Base-by-base conservation (phyloP, 1,284 basidiomycete genomes). In the Boletus coffeatus region DNA sequence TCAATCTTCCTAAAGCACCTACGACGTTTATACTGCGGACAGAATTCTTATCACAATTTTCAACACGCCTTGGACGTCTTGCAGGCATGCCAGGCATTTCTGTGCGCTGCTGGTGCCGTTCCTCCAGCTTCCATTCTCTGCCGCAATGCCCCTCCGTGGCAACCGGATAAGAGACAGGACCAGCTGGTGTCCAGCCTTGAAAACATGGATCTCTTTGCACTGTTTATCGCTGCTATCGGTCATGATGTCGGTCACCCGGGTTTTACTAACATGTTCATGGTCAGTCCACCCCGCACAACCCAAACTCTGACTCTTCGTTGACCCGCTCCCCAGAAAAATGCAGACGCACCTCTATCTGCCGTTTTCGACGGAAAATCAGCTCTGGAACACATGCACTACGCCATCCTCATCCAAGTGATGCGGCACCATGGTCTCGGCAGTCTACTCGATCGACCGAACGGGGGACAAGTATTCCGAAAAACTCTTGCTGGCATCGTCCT, bases 181-280 rank as follows among this genome's bases (percentile, higher is more conserved):
- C 75, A 76, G 21, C 75, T 88, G 61, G 73, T 86, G n/a, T 78
- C 82, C 63, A 78, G 81, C 76, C 72, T 88, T 72, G 77, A 78
- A 67, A 74, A 86, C 14, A 81, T 86, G 65, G 94, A 96, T 71
- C 77, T 97, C 7, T 89, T 97, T 67, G 86, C 90, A 2, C 77
- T 97, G 13, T 89, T 90, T 70, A 81, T 97, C 58, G 94, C 93
- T 4, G 93, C 94, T 43, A 93, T 97, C 68, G 95, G 95, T 0
- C 96, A 98, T 72, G 95, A 98, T 75, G 94, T 94, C 14, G 95
- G 93, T 0, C 95, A 98, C 77, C 96, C 95, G 0, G 96, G 95
- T 1, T 83, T 97, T 61, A 91, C 88, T 56, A 97, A 97, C 73
- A 79, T 86, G 7, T 97, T 96, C 76, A 92, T 97, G 91, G 94